phyloP scores from a whole-genome alignment of 768 basidiomycete genomes.

The Suillus plorans region DNA sequence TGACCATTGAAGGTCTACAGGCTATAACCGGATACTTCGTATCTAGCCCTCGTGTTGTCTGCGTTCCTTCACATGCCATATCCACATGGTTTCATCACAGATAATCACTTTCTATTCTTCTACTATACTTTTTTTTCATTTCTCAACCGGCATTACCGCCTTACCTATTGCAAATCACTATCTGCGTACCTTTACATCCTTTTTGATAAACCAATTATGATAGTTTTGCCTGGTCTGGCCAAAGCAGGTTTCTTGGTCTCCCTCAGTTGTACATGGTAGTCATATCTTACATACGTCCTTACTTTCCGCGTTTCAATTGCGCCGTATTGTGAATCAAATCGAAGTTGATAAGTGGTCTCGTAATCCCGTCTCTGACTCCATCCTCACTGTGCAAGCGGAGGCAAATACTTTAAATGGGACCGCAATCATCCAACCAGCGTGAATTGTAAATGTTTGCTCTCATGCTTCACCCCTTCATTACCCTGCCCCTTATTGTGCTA shows the following conservation, averaged over 20 bases:
- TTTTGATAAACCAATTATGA: neutral
- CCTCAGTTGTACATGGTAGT: neutral
- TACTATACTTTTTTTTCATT: neutral
- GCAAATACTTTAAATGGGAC: neutral
- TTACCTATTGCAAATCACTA: neutral
- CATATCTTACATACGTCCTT: slow-evolving; percentile 1
- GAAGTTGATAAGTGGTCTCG: neutral
- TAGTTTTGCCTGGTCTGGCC: neutral
- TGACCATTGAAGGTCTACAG: neutral
- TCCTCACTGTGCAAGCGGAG: neutral
- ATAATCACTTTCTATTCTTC: neutral
- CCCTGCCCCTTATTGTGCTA: slow-evolving; percentile 10
- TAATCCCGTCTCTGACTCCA: neutral
- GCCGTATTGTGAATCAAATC: neutral
- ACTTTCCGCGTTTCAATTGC: slow-evolving; percentile 2
- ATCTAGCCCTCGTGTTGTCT: slow-evolving; percentile 5
- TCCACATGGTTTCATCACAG: slow-evolving; percentile 1
- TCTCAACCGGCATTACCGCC: neutral
- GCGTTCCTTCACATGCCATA: slow-evolving; percentile 3
- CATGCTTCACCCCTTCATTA: slow-evolving; percentile 3
- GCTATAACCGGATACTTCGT: slow-evolving; percentile 2
- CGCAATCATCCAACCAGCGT: slow-evolving; percentile 1
- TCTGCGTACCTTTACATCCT: slow-evolving; percentile 3
- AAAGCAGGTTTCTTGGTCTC: neutral
- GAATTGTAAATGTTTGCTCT: neutral